Conservation (phyloP, 345 rosid genomes). For the Clarkia xantiana region DNA sequence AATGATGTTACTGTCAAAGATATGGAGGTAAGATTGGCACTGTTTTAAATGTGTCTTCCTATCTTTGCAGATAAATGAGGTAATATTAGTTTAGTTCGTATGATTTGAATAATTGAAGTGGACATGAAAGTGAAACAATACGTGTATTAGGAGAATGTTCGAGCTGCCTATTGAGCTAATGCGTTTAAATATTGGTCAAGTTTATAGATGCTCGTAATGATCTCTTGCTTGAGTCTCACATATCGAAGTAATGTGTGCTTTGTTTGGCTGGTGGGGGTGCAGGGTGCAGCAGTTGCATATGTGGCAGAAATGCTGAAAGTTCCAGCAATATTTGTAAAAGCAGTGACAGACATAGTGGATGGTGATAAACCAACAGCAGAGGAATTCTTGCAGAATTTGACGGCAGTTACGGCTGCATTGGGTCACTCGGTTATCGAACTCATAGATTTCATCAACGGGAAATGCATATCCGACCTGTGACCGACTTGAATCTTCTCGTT, state of each 20-base stretch:
- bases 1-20: slow-evolving; percentile 85
- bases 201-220: no score
- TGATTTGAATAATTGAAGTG: no score
- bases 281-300: slow-evolving; percentile 88
- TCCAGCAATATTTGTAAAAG: slow-evolving; percentile 75
- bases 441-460: slow-evolving; percentile 59
- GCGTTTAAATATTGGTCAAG: no score
- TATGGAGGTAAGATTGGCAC: slow-evolving; percentile 69
- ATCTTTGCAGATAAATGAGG: not conserved
- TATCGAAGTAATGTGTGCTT: no score
- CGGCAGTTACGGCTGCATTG: slow-evolving; percentile 58
- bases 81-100: no score
- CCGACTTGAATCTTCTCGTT: not conserved
- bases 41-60: slow-evolving; percentile 3
- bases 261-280: slow-evolving; percentile 5
- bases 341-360: slow-evolving; percentile 77
- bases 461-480: slow-evolving; percentile 59
- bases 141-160: no score
- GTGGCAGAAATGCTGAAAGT: slow-evolving; percentile 78
- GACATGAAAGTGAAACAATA: no score
- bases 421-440: slow-evolving; percentile 45
- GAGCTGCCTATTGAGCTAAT: no score
- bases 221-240: no score
- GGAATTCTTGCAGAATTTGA: slow-evolving; percentile 79
- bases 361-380: slow-evolving; percentile 85